These are phyloP conservation scores for Candida dajiaensis DNA, from an alignment of 805 yeast genomes.

Conservation along the genomic window DNA sequence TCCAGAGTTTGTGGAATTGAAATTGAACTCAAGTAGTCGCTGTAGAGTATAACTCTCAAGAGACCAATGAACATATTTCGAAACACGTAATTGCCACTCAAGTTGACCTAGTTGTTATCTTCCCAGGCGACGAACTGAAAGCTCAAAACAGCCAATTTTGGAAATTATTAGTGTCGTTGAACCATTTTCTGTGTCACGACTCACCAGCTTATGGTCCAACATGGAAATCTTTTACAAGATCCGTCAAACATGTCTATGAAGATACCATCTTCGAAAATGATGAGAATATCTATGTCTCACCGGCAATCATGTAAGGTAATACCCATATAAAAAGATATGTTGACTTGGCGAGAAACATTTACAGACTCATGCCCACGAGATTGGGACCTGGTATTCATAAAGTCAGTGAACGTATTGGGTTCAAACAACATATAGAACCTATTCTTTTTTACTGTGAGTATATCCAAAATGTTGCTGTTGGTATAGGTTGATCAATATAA, in stretches of 20 bases:
- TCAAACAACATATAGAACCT: constrained; percentile 53
- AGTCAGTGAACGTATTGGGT: constrained; percentile 51
- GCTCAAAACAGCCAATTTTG: neutral
- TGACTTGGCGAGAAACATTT: constrained; percentile 46
- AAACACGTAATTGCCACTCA: constrained; percentile 37
- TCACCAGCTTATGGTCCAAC: constrained; percentile 1
- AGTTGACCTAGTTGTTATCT: constrained; percentile 27
- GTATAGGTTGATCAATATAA: neutral
- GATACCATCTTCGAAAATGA: constrained; percentile 23
- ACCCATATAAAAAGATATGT: constrained; percentile 57
- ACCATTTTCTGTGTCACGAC: constrained; percentile 1
- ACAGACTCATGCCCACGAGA: constrained; percentile 33
- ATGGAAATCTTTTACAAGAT: constrained; percentile 53
- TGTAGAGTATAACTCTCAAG: constrained; percentile 36
- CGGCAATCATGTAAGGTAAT: constrained; percentile 49
- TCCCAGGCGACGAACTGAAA: constrained; percentile 4
- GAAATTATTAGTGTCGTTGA: neutral
- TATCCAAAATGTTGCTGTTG: constrained; percentile 9
- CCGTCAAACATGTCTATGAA: constrained; percentile 48
- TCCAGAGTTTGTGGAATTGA: constrained; percentile 49
- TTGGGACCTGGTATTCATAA: constrained; percentile 38
- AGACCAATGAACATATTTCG: constrained; percentile 28
- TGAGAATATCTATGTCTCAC: constrained; percentile 29
- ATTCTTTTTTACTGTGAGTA: constrained; percentile 51
- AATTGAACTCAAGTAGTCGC: constrained; percentile 55